Conservation (phyloP, 805 yeast species). For the Ogataea trehaloabstinens region DNA sequence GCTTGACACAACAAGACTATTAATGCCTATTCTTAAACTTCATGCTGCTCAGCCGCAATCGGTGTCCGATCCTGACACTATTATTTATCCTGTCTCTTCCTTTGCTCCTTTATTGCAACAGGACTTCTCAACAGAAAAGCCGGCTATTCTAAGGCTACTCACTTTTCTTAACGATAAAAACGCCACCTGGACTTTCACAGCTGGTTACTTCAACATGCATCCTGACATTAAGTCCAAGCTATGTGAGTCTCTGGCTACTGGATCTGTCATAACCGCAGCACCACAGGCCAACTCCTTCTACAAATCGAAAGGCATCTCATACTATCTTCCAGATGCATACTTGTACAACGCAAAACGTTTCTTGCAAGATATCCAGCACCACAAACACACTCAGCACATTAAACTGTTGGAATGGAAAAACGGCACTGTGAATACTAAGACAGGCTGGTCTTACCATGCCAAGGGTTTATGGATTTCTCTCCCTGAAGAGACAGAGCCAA, state of each 20-base stretch:
- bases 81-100: constrained; percentile 89
- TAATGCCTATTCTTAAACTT: constrained; percentile 60
- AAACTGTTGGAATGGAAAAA: constrained; percentile 78
- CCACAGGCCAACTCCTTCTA: constrained; percentile 94
- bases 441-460: constrained; percentile 98
- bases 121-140: constrained; percentile 79
- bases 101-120: constrained; percentile 74
- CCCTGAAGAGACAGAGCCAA: constrained; percentile 58
- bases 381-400: constrained; percentile 45
- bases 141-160: constrained; percentile 59
- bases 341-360: constrained; percentile 71
- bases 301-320: constrained; percentile 76
- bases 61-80: constrained; percentile 41
- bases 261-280: constrained; percentile 83
- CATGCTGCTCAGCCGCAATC: constrained; percentile 23
- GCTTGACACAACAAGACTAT: constrained; percentile 50
- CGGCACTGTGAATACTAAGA: constrained; percentile 76
- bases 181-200: constrained; percentile 83
- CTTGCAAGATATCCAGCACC: constrained; percentile 33
- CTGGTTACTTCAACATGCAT: constrained; percentile 93
- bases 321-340: constrained; percentile 84
- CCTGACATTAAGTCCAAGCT: constrained; percentile 65
- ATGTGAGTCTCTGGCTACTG: constrained; percentile 55
- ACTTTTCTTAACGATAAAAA: constrained; percentile 53
- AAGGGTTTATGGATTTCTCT: constrained; percentile 86